Evolutionary conservation across 1,284 basidiomycete genomes (phyloP).

Genomic region (Boletus austroedulis): DNA sequence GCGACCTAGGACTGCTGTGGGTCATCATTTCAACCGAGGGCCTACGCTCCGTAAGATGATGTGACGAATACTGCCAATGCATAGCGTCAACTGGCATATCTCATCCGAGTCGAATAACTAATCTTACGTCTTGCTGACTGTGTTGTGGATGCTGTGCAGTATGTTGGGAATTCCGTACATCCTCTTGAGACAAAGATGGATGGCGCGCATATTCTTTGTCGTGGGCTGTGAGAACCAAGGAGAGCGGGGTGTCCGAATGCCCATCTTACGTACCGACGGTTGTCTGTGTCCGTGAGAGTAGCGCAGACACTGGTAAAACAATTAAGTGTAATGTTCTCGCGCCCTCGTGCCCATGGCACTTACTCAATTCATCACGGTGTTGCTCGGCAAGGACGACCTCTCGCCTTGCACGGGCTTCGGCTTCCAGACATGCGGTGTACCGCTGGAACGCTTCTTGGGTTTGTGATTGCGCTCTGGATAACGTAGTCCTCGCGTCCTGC

Average conservation of each 20-base stretch:
- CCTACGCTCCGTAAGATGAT: slow-evolving; percentile 36
- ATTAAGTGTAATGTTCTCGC: slow-evolving; percentile 18
- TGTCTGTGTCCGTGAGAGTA: slow-evolving; percentile 51
- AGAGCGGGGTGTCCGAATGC: slow-evolving; percentile 8
- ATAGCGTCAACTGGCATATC: slow-evolving; percentile 21
- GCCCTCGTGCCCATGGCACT: slow-evolving; percentile 20
- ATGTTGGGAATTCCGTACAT: slow-evolving; percentile 33
- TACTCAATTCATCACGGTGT: slow-evolving; percentile 67
- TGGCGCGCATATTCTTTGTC: slow-evolving; percentile 36
- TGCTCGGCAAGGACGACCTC: slow-evolving; percentile 63
- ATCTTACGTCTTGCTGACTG: slow-evolving; percentile 37
- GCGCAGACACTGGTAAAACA: slow-evolving; percentile 44
- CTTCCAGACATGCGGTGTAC: slow-evolving; percentile 66
- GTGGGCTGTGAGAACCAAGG: slow-evolving; percentile 22
- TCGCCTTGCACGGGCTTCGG: slow-evolving; percentile 61
- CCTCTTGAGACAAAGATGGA: slow-evolving; percentile 32
- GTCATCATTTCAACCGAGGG: slow-evolving; percentile 36
- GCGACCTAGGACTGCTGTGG: slow-evolving; percentile 42
- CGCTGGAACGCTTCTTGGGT: slow-evolving; percentile 68
- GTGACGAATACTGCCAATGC: slow-evolving; percentile 33
- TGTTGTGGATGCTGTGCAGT: slow-evolving; percentile 30
- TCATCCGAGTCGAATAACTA: slow-evolving; percentile 13
- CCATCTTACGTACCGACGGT: slow-evolving; percentile 34
- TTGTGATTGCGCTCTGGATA: slow-evolving; percentile 60
- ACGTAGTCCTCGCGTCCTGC: slow-evolving; percentile 39